Conservation (phyloP, 2,329 filamentous ascomycete genomes). For the Pseudocercospora fijiensis region DNA sequence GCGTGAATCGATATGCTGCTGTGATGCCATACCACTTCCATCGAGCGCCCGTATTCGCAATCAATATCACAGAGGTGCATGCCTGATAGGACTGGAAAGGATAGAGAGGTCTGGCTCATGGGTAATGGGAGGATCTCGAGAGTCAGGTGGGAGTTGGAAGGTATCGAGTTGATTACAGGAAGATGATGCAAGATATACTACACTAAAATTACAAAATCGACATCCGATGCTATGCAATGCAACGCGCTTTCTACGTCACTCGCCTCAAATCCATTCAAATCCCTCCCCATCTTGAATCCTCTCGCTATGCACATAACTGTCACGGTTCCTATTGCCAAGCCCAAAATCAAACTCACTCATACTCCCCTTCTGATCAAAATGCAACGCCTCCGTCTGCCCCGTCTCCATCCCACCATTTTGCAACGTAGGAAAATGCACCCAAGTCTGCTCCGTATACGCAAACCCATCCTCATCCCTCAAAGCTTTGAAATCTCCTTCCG, state of each 20-base stretch:
- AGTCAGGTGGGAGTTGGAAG: not conserved
- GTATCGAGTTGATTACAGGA: not conserved
- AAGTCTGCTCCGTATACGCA: constrained; percentile 46
- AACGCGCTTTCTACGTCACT: not conserved
- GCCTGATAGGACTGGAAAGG: not conserved
- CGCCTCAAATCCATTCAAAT: not conserved
- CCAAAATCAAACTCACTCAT: constrained; percentile 3
- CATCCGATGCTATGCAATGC: not conserved
- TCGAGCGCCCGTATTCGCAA: not conserved
- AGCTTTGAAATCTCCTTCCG: constrained; percentile 43
- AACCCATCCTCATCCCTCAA: constrained; percentile 40
- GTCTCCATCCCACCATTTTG: constrained; percentile 37
- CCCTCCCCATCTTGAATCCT: not conserved
- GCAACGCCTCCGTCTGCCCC: constrained; percentile 39
- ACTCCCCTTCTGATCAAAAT: constrained; percentile 22
- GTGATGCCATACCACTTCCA: not conserved
- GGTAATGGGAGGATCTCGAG: not conserved
- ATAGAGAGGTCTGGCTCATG: not conserved
- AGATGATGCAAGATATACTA: not conserved
- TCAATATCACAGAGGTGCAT: not conserved
- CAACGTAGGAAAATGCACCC: constrained; percentile 47
- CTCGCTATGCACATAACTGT: not conserved
- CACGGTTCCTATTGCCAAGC: not conserved
- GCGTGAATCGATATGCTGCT: not conserved
- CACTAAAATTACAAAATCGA: not conserved